Percentiles rank a stretch among this genome's conserved stretches.
Evolutionary conservation across 176 grass and related monocot genomes (phyloP).

Genomic region (Calamus simplicifolius): DNA sequence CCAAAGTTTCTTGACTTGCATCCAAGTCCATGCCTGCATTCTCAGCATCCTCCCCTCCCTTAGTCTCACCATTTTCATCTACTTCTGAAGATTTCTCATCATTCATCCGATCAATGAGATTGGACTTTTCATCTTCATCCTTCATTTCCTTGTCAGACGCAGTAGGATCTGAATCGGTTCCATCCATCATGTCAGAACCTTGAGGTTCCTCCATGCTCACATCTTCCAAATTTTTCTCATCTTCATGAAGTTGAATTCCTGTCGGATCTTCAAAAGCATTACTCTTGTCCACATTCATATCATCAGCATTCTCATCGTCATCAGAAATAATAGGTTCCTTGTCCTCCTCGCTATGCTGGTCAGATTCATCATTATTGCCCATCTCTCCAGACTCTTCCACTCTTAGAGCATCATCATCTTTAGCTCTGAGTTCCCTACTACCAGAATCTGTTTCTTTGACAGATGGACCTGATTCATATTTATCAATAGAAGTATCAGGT

Average conservation of each 20-base stretch:
- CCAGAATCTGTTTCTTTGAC: slow-evolving; percentile 45
- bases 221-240: slow-evolving; percentile 49
- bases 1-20: slow-evolving; percentile 33
- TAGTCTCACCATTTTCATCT: too few species aligned
- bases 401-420: slow-evolving; percentile 59
- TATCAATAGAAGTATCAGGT: slow-evolving; percentile 51
- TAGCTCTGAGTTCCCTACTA: slow-evolving; percentile 71
- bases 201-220: slow-evolving; percentile 41
- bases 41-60: too few species aligned
- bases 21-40: slow-evolving; percentile 34
- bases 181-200: slow-evolving; percentile 27
- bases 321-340: slow-evolving; percentile 46
- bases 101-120: slow-evolving; percentile 36
- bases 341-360: slow-evolving; percentile 30
- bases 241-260: slow-evolving; percentile 50
- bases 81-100: slow-evolving; percentile 28
- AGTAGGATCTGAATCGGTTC: slow-evolving; percentile 25
- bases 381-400: slow-evolving; percentile 48
- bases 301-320: slow-evolving; percentile 29
- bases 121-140: slow-evolving; percentile 31
- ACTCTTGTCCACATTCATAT: slow-evolving; percentile 45
- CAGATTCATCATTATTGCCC: slow-evolving; percentile 38
- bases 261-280: slow-evolving; percentile 76
- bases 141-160: slow-evolving; percentile 34
- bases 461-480: slow-evolving; percentile 69